These are phyloP conservation scores for Bjerkandera adusta DNA, from an alignment of 1,284 basidiomycete genomes.

Conservation along the genomic window DNA sequence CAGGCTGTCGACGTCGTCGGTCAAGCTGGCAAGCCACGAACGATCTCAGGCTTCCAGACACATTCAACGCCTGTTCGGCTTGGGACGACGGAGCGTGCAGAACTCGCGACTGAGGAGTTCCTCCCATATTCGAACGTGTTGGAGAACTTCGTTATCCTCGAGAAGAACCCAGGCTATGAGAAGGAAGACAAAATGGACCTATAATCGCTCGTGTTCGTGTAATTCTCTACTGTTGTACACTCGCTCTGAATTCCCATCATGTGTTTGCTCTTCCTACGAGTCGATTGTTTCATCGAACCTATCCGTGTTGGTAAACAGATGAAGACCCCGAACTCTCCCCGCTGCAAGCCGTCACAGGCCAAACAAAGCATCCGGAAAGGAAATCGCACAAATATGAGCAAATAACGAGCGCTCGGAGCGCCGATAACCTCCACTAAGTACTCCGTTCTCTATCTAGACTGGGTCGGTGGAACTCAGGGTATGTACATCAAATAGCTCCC, in stretches of 20 bases:
- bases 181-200: slow-evolving; percentile 81
- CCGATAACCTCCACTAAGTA: too few species aligned
- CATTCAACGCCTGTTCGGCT: slow-evolving; percentile 95
- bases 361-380: too few species aligned
- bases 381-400: too few species aligned
- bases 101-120: slow-evolving; percentile 96
- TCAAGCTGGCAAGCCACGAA: slow-evolving; percentile 88
- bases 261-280: too few species aligned
- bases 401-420: too few species aligned
- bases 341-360: too few species aligned
- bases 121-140: slow-evolving; percentile 88
- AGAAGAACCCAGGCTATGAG: slow-evolving; percentile 86
- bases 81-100: slow-evolving; percentile 91
- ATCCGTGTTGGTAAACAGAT: too few species aligned
- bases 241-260: background rate
- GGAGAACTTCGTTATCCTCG: slow-evolving; percentile 87
- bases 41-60: slow-evolving; percentile 95
- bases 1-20: slow-evolving; percentile 89
- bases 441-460: too few species aligned
- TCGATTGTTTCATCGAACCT: too few species aligned
- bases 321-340: too few species aligned
- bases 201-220: slow-evolving; percentile 30
- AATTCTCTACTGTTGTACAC: slow-evolving; percentile 1
- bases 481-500: too few species aligned
- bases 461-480: too few species aligned